Evolutionary conservation across 2,329 filamentous ascomycete species (phyloP).

Genomic region (Trichoderma oligosporum): DNA sequence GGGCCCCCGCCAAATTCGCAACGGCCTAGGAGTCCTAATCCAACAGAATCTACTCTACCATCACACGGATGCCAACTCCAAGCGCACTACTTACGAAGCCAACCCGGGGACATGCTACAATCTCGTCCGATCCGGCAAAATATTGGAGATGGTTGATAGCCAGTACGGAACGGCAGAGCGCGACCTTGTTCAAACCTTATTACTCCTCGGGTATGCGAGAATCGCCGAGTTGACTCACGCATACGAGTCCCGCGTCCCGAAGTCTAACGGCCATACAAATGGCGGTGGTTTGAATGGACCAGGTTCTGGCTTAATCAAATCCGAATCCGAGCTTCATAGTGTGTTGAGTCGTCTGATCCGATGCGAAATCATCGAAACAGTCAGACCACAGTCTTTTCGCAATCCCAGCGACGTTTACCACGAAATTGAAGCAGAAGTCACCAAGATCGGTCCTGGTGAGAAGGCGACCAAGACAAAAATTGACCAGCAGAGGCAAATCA

Average conservation of each 20-base stretch:
- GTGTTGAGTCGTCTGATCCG: constrained; percentile 55
- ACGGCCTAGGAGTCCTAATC: constrained; percentile 78
- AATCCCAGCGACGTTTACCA: constrained; percentile 58
- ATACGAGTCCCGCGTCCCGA: constrained; percentile 44
- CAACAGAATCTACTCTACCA: constrained; percentile 85
- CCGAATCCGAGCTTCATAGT: constrained; percentile 47
- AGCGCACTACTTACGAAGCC: constrained; percentile 74
- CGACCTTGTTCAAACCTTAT: constrained; percentile 68
- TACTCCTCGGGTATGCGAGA: constrained; percentile 73
- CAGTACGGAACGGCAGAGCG: constrained; percentile 72
- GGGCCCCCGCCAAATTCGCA: constrained; percentile 68
- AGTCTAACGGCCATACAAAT: constrained; percentile 32
- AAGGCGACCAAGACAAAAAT: constrained; percentile 59
- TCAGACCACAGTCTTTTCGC: constrained; percentile 54
- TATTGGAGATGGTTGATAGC: constrained; percentile 69
- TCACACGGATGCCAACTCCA: constrained; percentile 59
- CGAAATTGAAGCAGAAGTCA: constrained; percentile 61
- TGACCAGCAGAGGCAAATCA: constrained; percentile 56
- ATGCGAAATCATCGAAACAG: constrained; percentile 64
- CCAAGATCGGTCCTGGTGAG: constrained; percentile 44
- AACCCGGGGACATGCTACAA: constrained; percentile 78
- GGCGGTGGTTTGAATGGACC: constrained; percentile 20
- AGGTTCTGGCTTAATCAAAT: constrained; percentile 39
- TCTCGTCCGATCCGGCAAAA: constrained; percentile 75
- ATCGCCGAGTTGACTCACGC: constrained; percentile 66